phyloP scores from a whole-genome alignment of 2,329 filamentous ascomycete genomes.

The Penicillium sp. region DNA sequence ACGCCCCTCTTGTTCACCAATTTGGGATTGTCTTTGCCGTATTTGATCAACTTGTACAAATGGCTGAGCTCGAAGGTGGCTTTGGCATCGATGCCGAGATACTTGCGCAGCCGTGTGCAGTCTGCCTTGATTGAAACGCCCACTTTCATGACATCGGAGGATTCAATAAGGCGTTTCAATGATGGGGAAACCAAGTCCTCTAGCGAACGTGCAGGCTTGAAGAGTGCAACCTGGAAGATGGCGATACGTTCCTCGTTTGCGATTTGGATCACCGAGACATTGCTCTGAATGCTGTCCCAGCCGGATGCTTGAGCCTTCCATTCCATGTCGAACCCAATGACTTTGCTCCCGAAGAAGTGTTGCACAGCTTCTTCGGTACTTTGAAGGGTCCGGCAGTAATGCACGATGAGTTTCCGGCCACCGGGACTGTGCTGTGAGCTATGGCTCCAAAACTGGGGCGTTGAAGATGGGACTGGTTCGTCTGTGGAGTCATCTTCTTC shows the following conservation, averaged over 20 bases:
- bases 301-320: constrained; percentile 62
- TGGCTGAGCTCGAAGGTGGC: constrained; percentile 81
- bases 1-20: constrained; percentile 67
- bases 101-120: constrained; percentile 65
- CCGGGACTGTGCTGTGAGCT: constrained; percentile 47
- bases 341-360: constrained; percentile 65
- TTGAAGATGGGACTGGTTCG: neutral
- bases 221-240: constrained; percentile 76
- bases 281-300: constrained; percentile 56
- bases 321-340: constrained; percentile 89
- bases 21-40: constrained; percentile 53
- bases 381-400: constrained; percentile 71
- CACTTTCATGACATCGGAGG: constrained; percentile 65
- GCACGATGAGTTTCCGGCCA: constrained; percentile 60
- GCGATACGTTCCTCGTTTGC: constrained; percentile 73
- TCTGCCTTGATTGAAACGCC: constrained; percentile 76
- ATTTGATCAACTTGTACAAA: constrained; percentile 73
- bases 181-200: constrained; percentile 66
- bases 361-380: constrained; percentile 65
- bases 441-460: constrained; percentile 34
- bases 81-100: constrained; percentile 61
- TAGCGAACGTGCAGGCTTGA: constrained; percentile 43
- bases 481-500: neutral
- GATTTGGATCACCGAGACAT: constrained; percentile 79
- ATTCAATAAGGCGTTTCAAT: constrained; percentile 70